A percentile compares a stretch with the other conserved stretches of the same genome.
Conservation (phyloP, 345 rosid species). For the Microthlaspi erraticum region DNA sequence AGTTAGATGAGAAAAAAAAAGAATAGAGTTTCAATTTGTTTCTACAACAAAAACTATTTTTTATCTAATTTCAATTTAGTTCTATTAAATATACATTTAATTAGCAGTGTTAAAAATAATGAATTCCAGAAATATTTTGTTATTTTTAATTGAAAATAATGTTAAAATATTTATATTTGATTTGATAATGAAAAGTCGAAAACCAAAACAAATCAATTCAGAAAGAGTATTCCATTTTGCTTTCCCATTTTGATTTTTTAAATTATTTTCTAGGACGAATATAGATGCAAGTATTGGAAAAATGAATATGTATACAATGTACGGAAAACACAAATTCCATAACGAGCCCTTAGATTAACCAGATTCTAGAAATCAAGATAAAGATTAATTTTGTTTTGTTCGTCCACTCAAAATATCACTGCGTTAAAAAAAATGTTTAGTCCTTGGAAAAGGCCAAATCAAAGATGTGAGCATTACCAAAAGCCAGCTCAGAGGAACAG, state of each 20-base stretch:
- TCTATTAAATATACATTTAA: too few species aligned
- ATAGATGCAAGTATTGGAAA: neutral
- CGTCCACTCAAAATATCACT: constrained; percentile 12
- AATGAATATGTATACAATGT: neutral
- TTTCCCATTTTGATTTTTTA: neutral
- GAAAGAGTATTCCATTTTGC: neutral
- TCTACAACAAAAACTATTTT: too few species aligned
- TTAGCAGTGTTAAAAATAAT: too few species aligned
- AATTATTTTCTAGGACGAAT: neutral
- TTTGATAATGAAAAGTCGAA: neutral
- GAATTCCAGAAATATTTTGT: neutral
- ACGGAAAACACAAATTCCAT: neutral
- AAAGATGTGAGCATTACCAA: constrained; percentile 30
- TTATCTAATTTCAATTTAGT: too few species aligned
- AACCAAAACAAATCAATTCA: too few species aligned
- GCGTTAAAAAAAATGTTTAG: constrained; percentile 11
- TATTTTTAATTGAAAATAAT: too few species aligned
- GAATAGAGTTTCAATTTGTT: too few species aligned
- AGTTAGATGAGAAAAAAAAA: too few species aligned
- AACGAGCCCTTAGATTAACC: neutral
- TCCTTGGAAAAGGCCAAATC: constrained; percentile 20
- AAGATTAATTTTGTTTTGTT: neutral
- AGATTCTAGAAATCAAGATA: neutral
- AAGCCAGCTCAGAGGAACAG: constrained; percentile 40
- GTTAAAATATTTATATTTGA: neutral